phyloP scores from a whole-genome alignment of 208 protist species.

The Trichomonas vaginalis region DNA sequence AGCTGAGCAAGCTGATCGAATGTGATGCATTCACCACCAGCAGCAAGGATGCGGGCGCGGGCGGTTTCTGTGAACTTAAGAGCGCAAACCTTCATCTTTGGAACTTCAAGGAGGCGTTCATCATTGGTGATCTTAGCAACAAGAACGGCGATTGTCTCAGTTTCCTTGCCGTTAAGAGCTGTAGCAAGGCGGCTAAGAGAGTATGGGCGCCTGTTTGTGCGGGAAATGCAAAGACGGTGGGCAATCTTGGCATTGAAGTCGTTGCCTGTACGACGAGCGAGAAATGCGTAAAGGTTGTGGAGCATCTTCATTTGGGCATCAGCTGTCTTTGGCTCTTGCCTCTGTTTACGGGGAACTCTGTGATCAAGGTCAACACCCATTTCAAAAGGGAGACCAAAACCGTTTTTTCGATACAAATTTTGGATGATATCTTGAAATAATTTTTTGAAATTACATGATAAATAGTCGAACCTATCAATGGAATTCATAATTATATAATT shows the following conservation, averaged over 20 bases:
- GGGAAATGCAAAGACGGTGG: constrained; percentile 75
- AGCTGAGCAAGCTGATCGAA: constrained; percentile 95
- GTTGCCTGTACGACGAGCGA: constrained; percentile 83
- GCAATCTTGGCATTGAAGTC: constrained; percentile 94
- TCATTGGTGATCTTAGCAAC: not conserved
- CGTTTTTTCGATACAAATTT: no score
- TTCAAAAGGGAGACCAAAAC: not conserved
- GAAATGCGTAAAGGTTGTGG: constrained; percentile 96
- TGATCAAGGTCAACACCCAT: constrained; percentile 1
- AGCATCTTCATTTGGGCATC: constrained; percentile 91
- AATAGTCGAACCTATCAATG: no score
- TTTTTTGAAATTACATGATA: no score
- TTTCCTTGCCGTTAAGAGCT: constrained; percentile 64
- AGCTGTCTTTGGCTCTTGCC: constrained; percentile 27
- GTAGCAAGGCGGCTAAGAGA: constrained; percentile 74
- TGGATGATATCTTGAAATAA: no score
- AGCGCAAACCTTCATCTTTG: constrained; percentile 79
- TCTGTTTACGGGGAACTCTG: not conserved
- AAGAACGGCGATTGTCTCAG: constrained; percentile 53
- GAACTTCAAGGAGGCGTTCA: constrained; percentile 53
- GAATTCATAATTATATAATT: no score
- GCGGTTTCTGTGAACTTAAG: constrained; percentile 92
- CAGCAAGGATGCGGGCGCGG: constrained; percentile 80
- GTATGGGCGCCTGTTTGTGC: constrained; percentile 78
- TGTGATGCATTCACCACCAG: constrained; percentile 91